These are phyloP conservation scores for Sphaerobolus stellatus DNA, from an alignment of 1,284 basidiomycete genomes.

Conservation along the genomic window DNA sequence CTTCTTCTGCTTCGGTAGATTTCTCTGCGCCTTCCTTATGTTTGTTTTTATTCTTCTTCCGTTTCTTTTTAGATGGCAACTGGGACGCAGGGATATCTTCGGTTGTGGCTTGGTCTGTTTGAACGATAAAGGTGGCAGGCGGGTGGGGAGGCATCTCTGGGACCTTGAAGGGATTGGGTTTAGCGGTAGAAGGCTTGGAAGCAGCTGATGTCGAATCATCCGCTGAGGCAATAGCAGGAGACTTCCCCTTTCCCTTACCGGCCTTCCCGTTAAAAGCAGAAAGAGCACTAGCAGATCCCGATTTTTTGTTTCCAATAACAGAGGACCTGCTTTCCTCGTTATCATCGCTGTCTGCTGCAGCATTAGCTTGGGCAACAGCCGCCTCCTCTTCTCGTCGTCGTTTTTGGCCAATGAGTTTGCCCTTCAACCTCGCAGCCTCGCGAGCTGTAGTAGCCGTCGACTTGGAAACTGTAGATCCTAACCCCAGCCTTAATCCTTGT, in stretches of 20 bases:
- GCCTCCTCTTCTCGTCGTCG: not conserved
- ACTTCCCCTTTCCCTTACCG: not conserved
- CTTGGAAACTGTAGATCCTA: slow-evolving; percentile 9
- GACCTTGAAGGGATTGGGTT: not conserved
- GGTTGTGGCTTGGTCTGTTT: not conserved
- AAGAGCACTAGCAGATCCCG: not conserved
- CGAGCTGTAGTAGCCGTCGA: not conserved
- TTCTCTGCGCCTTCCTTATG: not conserved
- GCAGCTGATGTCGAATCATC: not conserved
- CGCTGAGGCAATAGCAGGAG: not conserved
- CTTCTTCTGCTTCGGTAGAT: not conserved
- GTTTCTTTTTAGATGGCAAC: not conserved
- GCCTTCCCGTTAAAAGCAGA: not conserved
- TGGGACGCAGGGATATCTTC: not conserved
- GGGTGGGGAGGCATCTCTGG: not conserved
- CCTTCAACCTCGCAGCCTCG: slow-evolving; percentile 7
- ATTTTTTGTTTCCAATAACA: slow-evolving; percentile 4
- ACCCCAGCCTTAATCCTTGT: slow-evolving; percentile 3
- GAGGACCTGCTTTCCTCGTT: slow-evolving; percentile 4
- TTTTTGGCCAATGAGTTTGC: slow-evolving; percentile 2
- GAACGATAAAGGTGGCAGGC: not conserved
- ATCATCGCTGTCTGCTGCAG: not conserved
- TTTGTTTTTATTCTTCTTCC: not conserved
- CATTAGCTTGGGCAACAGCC: not conserved
- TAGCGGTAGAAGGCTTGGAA: not conserved